These are phyloP conservation scores for Furcasterigmium furcatum DNA, from an alignment of 2,329 filamentous ascomycete genomes.

Conservation along the genomic window DNA sequence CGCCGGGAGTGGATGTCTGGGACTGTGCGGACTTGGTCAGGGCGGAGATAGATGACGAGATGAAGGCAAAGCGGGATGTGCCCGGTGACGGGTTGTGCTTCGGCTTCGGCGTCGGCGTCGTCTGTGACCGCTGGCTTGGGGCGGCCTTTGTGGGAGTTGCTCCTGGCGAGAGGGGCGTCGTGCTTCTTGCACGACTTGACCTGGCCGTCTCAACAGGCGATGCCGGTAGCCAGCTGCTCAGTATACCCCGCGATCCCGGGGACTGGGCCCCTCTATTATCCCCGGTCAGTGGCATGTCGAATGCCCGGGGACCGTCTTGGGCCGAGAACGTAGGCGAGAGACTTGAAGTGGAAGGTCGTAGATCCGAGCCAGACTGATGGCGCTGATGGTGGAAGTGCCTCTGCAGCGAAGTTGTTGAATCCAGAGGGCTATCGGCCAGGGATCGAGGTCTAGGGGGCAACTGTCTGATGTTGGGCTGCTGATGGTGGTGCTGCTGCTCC, in stretches of 20 bases:
- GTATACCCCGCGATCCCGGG: slow-evolving; percentile 19
- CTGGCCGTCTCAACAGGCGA: slow-evolving; percentile 12
- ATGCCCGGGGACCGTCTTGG: slow-evolving; percentile 17
- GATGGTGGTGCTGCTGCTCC: not conserved
- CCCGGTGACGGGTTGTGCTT: slow-evolving; percentile 19
- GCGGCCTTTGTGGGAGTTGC: slow-evolving; percentile 24
- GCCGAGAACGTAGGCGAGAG: slow-evolving; percentile 19
- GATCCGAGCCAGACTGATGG: slow-evolving; percentile 30
- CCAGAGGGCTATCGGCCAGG: slow-evolving; percentile 4
- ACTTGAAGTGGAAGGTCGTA: slow-evolving; percentile 18
- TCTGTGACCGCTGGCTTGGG: slow-evolving; percentile 10
- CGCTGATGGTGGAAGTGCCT: slow-evolving; percentile 21
- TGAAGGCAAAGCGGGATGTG: slow-evolving; percentile 41
- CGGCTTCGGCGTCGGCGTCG: slow-evolving; percentile 28
- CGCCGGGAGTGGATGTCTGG: slow-evolving; percentile 16
- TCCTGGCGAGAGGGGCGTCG: slow-evolving; percentile 19
- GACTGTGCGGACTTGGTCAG: slow-evolving; percentile 31
- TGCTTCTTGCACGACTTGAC: not conserved
- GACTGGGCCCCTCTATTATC: slow-evolving; percentile 28
- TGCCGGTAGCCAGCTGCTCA: slow-evolving; percentile 28
- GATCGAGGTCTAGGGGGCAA: slow-evolving; percentile 6
- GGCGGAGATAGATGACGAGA: slow-evolving; percentile 42
- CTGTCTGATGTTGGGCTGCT: not conserved
- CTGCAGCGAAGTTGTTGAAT: slow-evolving; percentile 8
- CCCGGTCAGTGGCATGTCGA: slow-evolving; percentile 39